A percentile compares a stretch with the other conserved stretches of the same genome.
Evolutionary conservation across 2,329 filamentous ascomycete genomes (phyloP).

Genomic region (Hymenoscyphus salicellus): DNA sequence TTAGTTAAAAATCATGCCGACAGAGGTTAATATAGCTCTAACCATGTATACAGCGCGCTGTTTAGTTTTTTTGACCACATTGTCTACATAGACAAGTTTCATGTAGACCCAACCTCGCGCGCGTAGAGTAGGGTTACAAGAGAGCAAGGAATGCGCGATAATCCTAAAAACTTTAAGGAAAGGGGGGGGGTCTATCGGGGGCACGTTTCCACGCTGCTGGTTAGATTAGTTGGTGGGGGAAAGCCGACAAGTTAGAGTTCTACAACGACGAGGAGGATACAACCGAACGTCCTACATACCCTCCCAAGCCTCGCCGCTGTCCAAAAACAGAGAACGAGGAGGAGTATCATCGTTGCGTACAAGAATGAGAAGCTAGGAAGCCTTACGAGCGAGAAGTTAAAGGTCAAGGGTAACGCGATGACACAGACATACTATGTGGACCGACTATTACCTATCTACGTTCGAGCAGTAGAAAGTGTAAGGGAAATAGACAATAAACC

Average conservation of each 20-base stretch:
- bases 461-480: background rate
- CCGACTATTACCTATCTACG: background rate
- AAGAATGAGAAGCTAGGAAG: background rate
- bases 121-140: no score
- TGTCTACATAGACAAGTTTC: background rate
- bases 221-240: background rate
- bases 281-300: background rate
- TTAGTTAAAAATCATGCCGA: background rate
- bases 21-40: background rate
- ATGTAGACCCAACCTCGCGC: background rate
- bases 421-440: background rate
- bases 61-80: background rate
- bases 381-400: background rate
- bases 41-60: background rate
- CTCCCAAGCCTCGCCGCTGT: background rate
- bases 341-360: background rate
- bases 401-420: background rate
- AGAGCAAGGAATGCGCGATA: background rate
- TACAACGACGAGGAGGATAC: background rate
- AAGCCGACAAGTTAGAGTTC: background rate
- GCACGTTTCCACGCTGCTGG: background rate
- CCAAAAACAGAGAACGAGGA: background rate
- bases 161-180: background rate
- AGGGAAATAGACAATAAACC: background rate
- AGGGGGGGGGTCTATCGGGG: background rate